A percentile compares a stretch with the other conserved stretches of the same genome.
Conservation (phyloP, 73 alveolate genomes). For the Paramecium sonneborni region DNA sequence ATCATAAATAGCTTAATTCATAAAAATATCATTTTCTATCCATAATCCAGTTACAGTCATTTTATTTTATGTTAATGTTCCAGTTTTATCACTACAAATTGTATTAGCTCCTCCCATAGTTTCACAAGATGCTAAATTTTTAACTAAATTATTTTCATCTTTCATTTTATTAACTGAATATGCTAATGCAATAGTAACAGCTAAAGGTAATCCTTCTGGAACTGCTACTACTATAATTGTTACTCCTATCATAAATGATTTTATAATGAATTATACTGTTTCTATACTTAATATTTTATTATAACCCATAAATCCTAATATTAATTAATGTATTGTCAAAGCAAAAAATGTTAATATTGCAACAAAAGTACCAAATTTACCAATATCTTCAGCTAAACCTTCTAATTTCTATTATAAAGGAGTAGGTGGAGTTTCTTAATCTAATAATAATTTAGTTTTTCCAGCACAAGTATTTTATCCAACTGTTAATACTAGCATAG, state of each 20-base stretch:
- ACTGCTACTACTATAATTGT: constrained; percentile 95
- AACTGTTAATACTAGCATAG: constrained; percentile 67
- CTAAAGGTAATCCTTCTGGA: constrained; percentile 98
- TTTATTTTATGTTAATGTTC: constrained; percentile 86
- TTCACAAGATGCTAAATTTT: constrained; percentile 94
- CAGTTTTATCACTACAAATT: constrained; percentile 93
- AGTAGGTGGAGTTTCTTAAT: constrained; percentile 65
- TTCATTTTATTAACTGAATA: constrained; percentile 94
- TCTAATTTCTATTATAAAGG: constrained; percentile 75
- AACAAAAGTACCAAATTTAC: constrained; percentile 77
- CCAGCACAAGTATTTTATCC: constrained; percentile 66
- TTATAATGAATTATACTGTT: constrained; percentile 67
- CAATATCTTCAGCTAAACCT: constrained; percentile 86
- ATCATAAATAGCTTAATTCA: constrained; percentile 42
- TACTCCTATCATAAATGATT: constrained; percentile 81
- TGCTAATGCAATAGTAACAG: constrained; percentile 93
- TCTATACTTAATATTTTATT: constrained; percentile 68
- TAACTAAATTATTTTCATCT: constrained; percentile 92
- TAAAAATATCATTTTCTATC: constrained; percentile 59
- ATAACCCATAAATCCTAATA: constrained; percentile 68
- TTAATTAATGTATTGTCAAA: constrained; percentile 67
- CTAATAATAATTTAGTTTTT: constrained; percentile 27
- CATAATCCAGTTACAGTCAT: constrained; percentile 83
- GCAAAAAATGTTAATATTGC: constrained; percentile 80
- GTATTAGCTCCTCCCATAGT: constrained; percentile 98